Evolutionary conservation across 768 basidiomycete genomes (phyloP), one percentile per base, ranked within the genome.

Genomic region (Pulveroboletus sp.): DNA sequence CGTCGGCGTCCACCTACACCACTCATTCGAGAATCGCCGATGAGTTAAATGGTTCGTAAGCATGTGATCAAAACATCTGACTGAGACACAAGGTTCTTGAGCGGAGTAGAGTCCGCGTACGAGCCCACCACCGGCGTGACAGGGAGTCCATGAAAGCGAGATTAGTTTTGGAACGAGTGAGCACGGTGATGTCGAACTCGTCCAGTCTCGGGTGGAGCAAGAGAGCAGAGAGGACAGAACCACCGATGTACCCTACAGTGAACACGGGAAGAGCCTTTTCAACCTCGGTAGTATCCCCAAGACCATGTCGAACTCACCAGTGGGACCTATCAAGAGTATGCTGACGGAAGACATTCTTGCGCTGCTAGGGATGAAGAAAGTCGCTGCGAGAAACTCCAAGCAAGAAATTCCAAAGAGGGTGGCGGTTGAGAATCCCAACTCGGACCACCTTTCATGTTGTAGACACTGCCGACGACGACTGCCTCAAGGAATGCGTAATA

Each of bases 211-310:
- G 69, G 53, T 80, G 76, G 22, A 64, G 60, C 46, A 82, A 67
- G 12, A 82, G 67, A 30, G 69, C 72, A 2, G 68, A 51, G 5
- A 83, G 70, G 23, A 81, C 77, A 2, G 76, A 72, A 20, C 80
- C 82, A 1, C 80, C 79, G 38, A 81, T 77, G 61, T 82, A 83
- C 6, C 80, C 80, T 78, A 27, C 13, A 14, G 26, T 23, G 4
- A 13, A 22, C 3, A n/a, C n/a, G n/a, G n/a, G n/a, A n/a, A n/a
- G n/a, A n/a, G n/a, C 10, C 23, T 27, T 17, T 24, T 37, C 14
- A 16, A n/a, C 23, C n/a, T 36, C 12, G 31, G n/a, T 20, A 8
- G n/a, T n/a, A n/a, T 22, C 4, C 12, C 6, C 19, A 22, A 4
- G 2, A 22, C 10, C 7, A 24, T 32, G 16, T 11, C 17, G 30